phyloP scores from a whole-genome alignment of 352 stramenopile genomes.

The Globisporangium splendens region DNA sequence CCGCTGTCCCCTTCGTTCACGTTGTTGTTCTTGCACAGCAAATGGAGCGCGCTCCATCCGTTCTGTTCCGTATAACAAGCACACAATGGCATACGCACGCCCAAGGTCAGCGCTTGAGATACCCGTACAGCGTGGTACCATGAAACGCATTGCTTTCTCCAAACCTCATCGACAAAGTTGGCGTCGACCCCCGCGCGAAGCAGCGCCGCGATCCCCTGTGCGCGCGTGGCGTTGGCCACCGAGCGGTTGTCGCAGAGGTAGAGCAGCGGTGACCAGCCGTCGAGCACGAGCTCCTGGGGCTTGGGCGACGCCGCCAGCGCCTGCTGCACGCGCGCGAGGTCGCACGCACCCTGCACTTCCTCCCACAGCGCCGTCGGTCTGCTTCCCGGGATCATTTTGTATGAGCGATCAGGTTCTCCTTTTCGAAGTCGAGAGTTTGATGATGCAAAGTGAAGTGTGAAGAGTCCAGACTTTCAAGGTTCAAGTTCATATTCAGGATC shows the following conservation, averaged over 20 bases:
- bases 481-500: no score
- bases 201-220: constrained; percentile 38
- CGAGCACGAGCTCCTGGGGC: constrained; percentile 22
- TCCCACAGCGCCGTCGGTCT: constrained; percentile 44
- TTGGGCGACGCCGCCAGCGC: constrained; percentile 20
- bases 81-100: constrained; percentile 1
- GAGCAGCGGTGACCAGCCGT: constrained; percentile 80
- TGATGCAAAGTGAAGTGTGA: no score
- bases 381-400: background rate
- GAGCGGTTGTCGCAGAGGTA: constrained; percentile 66
- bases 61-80: constrained; percentile 22
- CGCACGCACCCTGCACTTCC: constrained; percentile 61
- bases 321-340: constrained; percentile 32
- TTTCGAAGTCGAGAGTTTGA: no score
- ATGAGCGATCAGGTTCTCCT: background rate
- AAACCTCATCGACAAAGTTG: constrained; percentile 69
- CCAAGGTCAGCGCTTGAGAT: no score
- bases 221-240: constrained; percentile 32
- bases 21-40: constrained; percentile 65
- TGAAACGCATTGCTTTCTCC: background rate
- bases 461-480: no score
- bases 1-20: constrained; percentile 16
- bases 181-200: constrained; percentile 31
- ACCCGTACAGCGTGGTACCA: no score
- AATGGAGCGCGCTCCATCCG: constrained; percentile 60